Evolutionary conservation across 2,329 filamentous ascomycete species (phyloP).

Genomic region (Taxawa tesnikishii): DNA sequence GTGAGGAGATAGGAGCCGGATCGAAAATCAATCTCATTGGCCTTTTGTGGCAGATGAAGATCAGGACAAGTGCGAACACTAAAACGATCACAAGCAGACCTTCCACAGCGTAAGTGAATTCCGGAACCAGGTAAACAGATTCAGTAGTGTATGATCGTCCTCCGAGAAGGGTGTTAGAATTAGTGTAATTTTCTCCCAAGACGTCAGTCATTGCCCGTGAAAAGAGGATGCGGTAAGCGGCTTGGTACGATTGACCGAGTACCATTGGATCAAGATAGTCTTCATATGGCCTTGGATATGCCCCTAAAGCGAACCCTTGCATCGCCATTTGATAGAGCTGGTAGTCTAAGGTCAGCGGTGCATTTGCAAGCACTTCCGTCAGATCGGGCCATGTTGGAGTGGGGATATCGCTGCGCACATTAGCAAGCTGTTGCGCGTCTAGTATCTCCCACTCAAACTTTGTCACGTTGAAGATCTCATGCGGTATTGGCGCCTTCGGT

Average conservation of each 20-base stretch:
- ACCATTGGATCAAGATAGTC: slow-evolving; percentile 22
- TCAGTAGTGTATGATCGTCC: slow-evolving; percentile 13
- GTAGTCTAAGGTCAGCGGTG: too few relatives aligned
- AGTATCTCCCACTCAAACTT: slow-evolving; percentile 23
- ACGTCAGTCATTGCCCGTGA: slow-evolving; percentile 21
- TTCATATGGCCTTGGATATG: slow-evolving; percentile 13
- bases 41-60: too few relatives aligned
- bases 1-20: slow-evolving; percentile 20
- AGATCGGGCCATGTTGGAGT: slow-evolving; percentile 9
- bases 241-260: slow-evolving; percentile 23
- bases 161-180: slow-evolving; percentile 8
- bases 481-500: slow-evolving; percentile 13
- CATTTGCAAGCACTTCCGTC: slow-evolving; percentile 10
- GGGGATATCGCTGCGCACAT: slow-evolving; percentile 11
- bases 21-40: slow-evolving; percentile 14
- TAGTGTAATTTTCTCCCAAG: slow-evolving; percentile 10
- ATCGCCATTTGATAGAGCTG: too few relatives aligned
- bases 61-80: neutral
- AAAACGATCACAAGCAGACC: slow-evolving; percentile 16
- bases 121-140: slow-evolving; percentile 24
- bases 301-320: slow-evolving; percentile 25
- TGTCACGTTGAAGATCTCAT: slow-evolving; percentile 23
- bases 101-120: slow-evolving; percentile 26
- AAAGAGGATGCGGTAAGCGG: slow-evolving; percentile 32
- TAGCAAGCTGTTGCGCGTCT: too few relatives aligned